Percentiles rank a stretch among this genome's conserved stretches.
Evolutionary conservation across 305 asterid genomes (phyloP).

Genomic region (Ilex paraguariensis): DNA sequence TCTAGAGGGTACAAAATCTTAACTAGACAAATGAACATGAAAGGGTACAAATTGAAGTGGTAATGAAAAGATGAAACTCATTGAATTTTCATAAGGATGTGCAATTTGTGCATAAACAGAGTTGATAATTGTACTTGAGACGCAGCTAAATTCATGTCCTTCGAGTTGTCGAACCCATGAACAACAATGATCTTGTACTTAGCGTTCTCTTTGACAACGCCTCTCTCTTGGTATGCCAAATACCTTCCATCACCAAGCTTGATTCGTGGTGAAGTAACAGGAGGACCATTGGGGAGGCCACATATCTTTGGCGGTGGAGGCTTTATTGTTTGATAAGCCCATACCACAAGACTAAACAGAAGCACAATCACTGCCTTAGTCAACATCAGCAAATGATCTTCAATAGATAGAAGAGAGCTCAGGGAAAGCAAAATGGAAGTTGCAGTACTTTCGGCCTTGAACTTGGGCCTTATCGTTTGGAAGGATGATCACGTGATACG

Average conservation of each 20-base stretch:
- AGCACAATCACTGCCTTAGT: not conserved
- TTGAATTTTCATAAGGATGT: too few species aligned
- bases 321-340: not conserved
- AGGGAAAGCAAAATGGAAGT: too few species aligned
- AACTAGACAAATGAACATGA: too few species aligned
- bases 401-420: too few species aligned
- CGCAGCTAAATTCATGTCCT: constrained; percentile 81
- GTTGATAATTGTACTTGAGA: constrained; percentile 42
- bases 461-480: too few species aligned
- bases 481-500: too few species aligned
- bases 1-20: too few species aligned
- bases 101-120: constrained; percentile 2
- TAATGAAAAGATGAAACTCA: too few species aligned
- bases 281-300: not conserved
- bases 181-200: constrained; percentile 54
- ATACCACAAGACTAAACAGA: not conserved
- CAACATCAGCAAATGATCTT: not conserved
- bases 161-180: constrained; percentile 92
- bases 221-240: constrained; percentile 80
- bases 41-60: not conserved
- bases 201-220: constrained; percentile 65
- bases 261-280: constrained; percentile 32
- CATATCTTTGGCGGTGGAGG: not conserved
- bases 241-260: constrained; percentile 79
- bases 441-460: too few species aligned